Percentiles rank a stretch among this genome's conserved stretches.
phyloP scores from a whole-genome alignment of 1,139 yeast species.

The Wickerhamiella infanticola region DNA sequence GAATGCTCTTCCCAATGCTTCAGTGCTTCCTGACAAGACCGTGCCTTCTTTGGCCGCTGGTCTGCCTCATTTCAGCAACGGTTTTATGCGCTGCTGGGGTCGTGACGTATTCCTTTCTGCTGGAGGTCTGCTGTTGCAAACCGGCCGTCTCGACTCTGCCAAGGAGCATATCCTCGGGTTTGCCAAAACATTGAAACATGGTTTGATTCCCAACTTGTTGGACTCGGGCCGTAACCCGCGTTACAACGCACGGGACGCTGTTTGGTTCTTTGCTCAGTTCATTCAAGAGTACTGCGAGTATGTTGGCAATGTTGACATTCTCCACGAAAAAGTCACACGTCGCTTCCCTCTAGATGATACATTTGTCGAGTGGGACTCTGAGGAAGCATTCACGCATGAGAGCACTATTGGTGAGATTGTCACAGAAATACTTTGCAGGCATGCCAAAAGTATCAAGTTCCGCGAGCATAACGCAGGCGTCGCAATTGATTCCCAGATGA shows the following conservation, averaged over 20 bases:
- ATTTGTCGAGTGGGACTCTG: slow-evolving; percentile 52
- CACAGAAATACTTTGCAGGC: slow-evolving; percentile 68
- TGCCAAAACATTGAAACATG: slow-evolving; percentile 88
- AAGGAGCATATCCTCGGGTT: slow-evolving; percentile 67
- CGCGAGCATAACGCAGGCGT: slow-evolving; percentile 95
- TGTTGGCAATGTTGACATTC: slow-evolving; percentile 25
- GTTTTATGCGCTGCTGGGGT: slow-evolving; percentile 97
- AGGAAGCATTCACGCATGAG: slow-evolving; percentile 58
- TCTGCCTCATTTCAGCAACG: slow-evolving; percentile 78
- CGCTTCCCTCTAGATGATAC: slow-evolving; percentile 85
- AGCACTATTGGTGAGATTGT: slow-evolving; percentile 60
- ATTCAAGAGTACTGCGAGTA: slow-evolving; percentile 58
- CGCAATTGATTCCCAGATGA: slow-evolving; percentile 79
- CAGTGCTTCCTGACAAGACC: slow-evolving; percentile 47
- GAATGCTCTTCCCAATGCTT: slow-evolving; percentile 58
- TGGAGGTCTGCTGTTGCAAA: slow-evolving; percentile 62
- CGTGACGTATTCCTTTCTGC: slow-evolving; percentile 84
- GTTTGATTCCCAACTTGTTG: slow-evolving; percentile 79
- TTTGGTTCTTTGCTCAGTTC: slow-evolving; percentile 83
- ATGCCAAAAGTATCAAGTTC: slow-evolving; percentile 74
- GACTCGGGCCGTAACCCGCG: slow-evolving; percentile 92
- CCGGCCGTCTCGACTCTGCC: slow-evolving; percentile 72
- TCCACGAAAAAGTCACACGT: slow-evolving; percentile 58
- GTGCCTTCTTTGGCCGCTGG: slow-evolving; percentile 89
- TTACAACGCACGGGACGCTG: slow-evolving; percentile 93